Evolutionary conservation across 257 asterid genomes (phyloP), one percentile per base, ranked within the genome.

Genomic region (Gardenia jasminoides): DNA sequence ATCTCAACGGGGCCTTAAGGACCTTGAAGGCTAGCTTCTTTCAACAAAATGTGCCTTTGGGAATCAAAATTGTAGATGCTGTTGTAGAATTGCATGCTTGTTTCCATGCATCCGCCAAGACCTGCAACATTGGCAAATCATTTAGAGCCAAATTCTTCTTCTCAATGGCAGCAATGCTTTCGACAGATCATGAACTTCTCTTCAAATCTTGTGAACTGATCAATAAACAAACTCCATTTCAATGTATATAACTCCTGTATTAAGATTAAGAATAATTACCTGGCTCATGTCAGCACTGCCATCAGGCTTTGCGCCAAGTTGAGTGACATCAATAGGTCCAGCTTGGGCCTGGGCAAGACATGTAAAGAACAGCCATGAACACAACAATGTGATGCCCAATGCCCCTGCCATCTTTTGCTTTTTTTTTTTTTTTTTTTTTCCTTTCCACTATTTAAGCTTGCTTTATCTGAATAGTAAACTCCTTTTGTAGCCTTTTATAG

Each of bases 21-120:
- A 3, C 88, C 85, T 36, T 30, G 19, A 39, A 90, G 50, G 11
- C 30, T 75, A 13, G 68, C 77, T 66, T 82, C 86, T 33, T 77
- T 84, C 41, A 88, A 50, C 1, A 20, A 74, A 67, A 88, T 15
- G 67, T 73, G 10, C 91, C 94, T n/a, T 58, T n/a, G 41, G 92
- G 88, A 24, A 89, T 80, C 36, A 87, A 30, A 31, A 86, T 33
- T 39, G 58, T 70, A 50, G 70, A 74, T 9, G 90, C 71, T 7
- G 24, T 66, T n/a, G 80, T 26, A 3, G 86, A 70, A 2, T 43
- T 78, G 11, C 83, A 75, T 36, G 91, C 92, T 44, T 67, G 82
- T 19, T 71, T 75, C 90, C 91, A 90, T 20, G 90, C 91, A 70
- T 67, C 68, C 70, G 54, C 28, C 72, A 91, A 28, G 44, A 87